Evolutionary conservation across 1,284 basidiomycete species (phyloP).

Genomic region (Moniliophthora roreri): DNA sequence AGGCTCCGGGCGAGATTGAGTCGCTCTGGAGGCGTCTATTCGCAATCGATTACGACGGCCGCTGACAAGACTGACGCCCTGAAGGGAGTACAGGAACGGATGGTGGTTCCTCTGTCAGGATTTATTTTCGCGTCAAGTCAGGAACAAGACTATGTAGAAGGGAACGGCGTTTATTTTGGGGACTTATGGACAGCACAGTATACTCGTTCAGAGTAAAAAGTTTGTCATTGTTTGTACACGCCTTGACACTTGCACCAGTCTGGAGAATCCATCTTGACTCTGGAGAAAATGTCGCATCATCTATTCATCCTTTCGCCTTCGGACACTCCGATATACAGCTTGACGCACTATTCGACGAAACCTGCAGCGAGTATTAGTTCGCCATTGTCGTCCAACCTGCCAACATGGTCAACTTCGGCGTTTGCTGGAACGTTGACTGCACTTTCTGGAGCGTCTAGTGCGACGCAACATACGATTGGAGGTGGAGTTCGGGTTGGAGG

Average conservation of each 20-base stretch:
- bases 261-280: not conserved
- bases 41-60: too few species aligned
- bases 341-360: constrained; percentile 78
- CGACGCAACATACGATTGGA: constrained; percentile 63
- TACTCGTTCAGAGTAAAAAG: too few species aligned
- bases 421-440: constrained; percentile 86
- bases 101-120: too few species aligned
- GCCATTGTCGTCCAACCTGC: constrained; percentile 75
- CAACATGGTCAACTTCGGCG: constrained; percentile 83
- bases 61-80: too few species aligned
- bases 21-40: too few species aligned
- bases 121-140: too few species aligned
- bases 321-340: constrained; percentile 78
- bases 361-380: constrained; percentile 58
- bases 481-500: constrained; percentile 67
- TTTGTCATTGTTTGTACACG: too few species aligned
- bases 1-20: too few species aligned
- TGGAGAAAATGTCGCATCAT: constrained; percentile 80
- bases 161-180: too few species aligned
- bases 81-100: too few species aligned
- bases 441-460: constrained; percentile 76
- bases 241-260: not conserved
- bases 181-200: too few species aligned
- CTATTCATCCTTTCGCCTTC: constrained; percentile 80
- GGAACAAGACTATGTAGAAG: too few species aligned